Conservation (phyloP, 257 asterid genomes). For the Fraxinus pennsylvanica region DNA sequence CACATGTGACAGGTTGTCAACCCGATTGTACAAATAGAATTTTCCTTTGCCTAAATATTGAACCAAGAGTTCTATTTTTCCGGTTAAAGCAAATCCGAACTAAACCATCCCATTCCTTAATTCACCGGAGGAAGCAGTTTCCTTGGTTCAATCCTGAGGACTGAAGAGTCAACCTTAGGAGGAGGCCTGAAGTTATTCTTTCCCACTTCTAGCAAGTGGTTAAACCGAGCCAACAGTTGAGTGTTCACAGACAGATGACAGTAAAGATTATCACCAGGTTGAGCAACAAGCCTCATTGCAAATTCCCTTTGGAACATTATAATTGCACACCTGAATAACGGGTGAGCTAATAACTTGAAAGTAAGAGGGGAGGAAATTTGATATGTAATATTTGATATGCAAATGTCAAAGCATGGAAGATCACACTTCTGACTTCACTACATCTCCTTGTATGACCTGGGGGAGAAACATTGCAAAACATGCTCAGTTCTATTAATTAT, state of each 20-base stretch:
- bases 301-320: constrained; percentile 96
- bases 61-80: constrained; percentile 63
- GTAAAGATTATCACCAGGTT: constrained; percentile 85
- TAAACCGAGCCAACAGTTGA: constrained; percentile 72
- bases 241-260: constrained; percentile 97
- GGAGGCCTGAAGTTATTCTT: constrained; percentile 96
- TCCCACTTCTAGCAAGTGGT: constrained; percentile 88
- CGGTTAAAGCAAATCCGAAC: constrained; percentile 89
- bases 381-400: constrained; percentile 94
- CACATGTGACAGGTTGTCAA: too few species aligned
- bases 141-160: constrained; percentile 89
- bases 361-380: constrained; percentile 96
- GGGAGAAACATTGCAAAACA: constrained; percentile 13
- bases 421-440: constrained; percentile 56
- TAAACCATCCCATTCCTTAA: constrained; percentile 95
- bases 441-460: constrained; percentile 94
- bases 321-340: constrained; percentile 87
- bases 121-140: constrained; percentile 75
- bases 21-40: too few species aligned
- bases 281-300: constrained; percentile 96
- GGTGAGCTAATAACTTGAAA: constrained; percentile 81
- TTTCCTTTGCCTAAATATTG: too few species aligned
- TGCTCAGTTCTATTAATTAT: neutral
- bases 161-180: constrained; percentile 94
- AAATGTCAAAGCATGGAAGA: constrained; percentile 91